Conservation (phyloP, 371 early-diverging fungal species). For the Actinomortierella ambigua region DNA sequence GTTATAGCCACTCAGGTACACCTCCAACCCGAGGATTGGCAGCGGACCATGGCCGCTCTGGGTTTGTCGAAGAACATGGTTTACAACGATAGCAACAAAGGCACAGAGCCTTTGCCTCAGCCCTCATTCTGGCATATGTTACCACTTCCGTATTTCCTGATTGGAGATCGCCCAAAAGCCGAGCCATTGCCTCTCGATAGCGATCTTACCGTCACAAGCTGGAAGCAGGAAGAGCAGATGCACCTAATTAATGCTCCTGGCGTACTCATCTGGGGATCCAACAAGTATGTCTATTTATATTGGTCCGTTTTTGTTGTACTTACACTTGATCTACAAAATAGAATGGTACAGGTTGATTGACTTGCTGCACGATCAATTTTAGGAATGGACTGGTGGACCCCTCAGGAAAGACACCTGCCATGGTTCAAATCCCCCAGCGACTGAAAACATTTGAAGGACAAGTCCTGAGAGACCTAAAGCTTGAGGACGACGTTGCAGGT, state of each 20-base stretch:
- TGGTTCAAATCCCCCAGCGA: slow-evolving; percentile 41
- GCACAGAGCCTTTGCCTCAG: too few relatives aligned
- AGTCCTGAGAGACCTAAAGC: slow-evolving; percentile 40
- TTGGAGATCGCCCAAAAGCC: too few relatives aligned
- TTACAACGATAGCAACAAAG: too few relatives aligned
- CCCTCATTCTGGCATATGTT: too few relatives aligned
- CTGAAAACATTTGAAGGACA: slow-evolving; percentile 35
- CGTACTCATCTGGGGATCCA: slow-evolving; percentile 48
- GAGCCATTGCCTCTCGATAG: slow-evolving; percentile 12
- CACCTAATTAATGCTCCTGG: slow-evolving; percentile 33
- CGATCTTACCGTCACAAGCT: slow-evolving; percentile 43
- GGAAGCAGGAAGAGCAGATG: slow-evolving; percentile 48
- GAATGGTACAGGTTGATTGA: background rate
- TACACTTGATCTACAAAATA: background rate
- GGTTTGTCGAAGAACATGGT: too few relatives aligned
- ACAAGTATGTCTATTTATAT: slow-evolving; percentile 25
- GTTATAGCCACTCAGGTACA: too few relatives aligned
- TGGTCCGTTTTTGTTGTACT: background rate
- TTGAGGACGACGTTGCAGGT: slow-evolving; percentile 47
- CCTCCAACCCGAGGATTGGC: too few relatives aligned
- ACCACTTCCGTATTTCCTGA: too few relatives aligned
- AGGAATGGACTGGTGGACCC: slow-evolving; percentile 43
- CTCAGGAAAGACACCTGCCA: slow-evolving; percentile 26
- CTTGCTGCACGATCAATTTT: background rate
- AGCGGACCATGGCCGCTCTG: too few relatives aligned